phyloP scores from a whole-genome alignment of 2,329 filamentous ascomycete genomes.

The Colletotrichum destructivum region DNA sequence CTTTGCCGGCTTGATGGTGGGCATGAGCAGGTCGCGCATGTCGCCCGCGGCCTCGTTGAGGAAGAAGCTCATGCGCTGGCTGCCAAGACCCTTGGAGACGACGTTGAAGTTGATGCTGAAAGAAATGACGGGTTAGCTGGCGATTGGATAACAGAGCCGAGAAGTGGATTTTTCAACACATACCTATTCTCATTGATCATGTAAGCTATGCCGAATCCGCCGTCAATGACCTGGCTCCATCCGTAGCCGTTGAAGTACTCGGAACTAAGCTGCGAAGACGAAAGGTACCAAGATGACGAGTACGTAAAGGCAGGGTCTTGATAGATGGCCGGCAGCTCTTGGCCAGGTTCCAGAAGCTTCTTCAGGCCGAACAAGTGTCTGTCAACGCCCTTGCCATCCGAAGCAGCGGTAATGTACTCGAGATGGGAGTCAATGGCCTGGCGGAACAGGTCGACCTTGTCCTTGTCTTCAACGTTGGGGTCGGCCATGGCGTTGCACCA shows the following conservation, averaged over 20 bases:
- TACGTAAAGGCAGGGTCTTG: conserved; percentile 89
- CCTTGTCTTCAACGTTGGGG: conserved; percentile 72
- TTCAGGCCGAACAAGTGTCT: conserved; percentile 97
- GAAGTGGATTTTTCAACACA: conserved; percentile 46
- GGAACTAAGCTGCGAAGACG: conserved; percentile 89
- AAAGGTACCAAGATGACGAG: conserved; percentile 90
- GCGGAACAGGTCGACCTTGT: conserved; percentile 82
- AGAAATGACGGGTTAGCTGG: conserved; percentile 28
- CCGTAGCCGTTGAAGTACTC: conserved; percentile 99
- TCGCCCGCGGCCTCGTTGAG: conserved; percentile 94
- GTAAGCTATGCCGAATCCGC: conserved; percentile 97
- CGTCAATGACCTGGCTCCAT: conserved; percentile 97
- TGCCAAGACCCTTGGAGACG: conserved; percentile 92
- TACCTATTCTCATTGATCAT: conserved; percentile 99
- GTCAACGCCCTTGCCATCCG: conserved; percentile 94
- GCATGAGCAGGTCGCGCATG: conserved; percentile 87
- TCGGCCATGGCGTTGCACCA: conserved; percentile 93
- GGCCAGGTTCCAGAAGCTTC: conserved; percentile 85
- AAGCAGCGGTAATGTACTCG: conserved; percentile 91
- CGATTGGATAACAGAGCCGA: neutral
- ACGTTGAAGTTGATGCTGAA: conserved; percentile 96
- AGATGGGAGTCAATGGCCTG: conserved; percentile 86
- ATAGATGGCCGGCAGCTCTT: conserved; percentile 87
- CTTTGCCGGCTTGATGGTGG: conserved; percentile 84
- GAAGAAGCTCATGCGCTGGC: conserved; percentile 95